Evolutionary conservation across 2,329 filamentous ascomycete species (phyloP).

Genomic region (Escovopsis weberi): DNA sequence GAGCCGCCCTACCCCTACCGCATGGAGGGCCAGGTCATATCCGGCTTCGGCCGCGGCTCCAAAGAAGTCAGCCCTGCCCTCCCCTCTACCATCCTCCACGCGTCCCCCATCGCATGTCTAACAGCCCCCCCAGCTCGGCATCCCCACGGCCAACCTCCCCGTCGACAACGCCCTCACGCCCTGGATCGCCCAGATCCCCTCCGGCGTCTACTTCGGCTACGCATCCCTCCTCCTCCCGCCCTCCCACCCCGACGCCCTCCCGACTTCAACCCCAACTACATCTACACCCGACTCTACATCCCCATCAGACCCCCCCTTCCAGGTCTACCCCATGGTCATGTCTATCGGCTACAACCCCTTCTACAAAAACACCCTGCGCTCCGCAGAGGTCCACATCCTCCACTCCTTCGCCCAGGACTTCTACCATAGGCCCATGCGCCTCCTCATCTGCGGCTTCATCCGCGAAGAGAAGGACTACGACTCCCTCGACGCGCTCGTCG

Average conservation of each 20-base stretch:
- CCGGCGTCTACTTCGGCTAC: conserved; percentile 90
- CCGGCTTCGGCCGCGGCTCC: conserved; percentile 85
- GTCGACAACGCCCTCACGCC: conserved; percentile 47
- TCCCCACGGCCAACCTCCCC: conserved; percentile 87
- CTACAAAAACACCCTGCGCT: conserved; percentile 81
- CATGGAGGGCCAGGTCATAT: conserved; percentile 76
- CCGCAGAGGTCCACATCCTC: conserved; percentile 83
- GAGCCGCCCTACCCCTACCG: conserved; percentile 66
- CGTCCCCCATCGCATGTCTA: background rate
- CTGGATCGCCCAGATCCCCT: conserved; percentile 50
- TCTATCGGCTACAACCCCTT: conserved; percentile 95
- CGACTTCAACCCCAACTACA: conserved; percentile 7
- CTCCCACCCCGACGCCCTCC: conserved; percentile 27
- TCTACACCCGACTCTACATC: no score
- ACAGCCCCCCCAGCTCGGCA: conserved; percentile 52
- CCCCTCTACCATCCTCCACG: background rate
- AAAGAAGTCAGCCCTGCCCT: conserved; percentile 51
- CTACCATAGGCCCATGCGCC: conserved; percentile 65
- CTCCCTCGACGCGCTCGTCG: conserved; percentile 65
- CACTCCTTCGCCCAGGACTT: conserved; percentile 67
- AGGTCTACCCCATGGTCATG: conserved; percentile 76
- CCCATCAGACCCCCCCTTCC: conserved; percentile 10
- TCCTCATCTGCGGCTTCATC: conserved; percentile 76
- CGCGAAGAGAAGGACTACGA: conserved; percentile 82
- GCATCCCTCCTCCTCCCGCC: conserved; percentile 52